Evolutionary conservation across 202 grass and related monocot genomes (phyloP).

Genomic region (Carex sylvatica): DNA sequence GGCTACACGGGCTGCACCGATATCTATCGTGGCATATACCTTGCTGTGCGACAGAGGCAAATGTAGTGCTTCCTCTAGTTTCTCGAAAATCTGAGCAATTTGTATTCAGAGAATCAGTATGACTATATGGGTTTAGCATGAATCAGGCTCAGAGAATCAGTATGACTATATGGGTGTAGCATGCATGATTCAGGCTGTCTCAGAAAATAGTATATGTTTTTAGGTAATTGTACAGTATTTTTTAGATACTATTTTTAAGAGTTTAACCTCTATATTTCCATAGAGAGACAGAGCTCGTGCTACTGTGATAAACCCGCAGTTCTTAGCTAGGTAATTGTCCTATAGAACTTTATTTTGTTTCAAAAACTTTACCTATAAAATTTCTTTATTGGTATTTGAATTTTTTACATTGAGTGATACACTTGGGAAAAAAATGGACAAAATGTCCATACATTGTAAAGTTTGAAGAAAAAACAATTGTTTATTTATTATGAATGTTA

Average conservation of each 20-base stretch:
- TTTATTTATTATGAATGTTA: no score
- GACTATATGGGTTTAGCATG: not conserved
- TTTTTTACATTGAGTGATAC: not conserved
- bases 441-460: not conserved
- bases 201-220: not conserved
- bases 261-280: no score
- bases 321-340: not conserved
- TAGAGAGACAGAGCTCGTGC: no score
- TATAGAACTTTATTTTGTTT: not conserved
- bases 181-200: not conserved
- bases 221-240: no score
- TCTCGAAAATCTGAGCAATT: constrained; percentile 42
- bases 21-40: constrained; percentile 60
- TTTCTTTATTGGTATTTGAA: not conserved
- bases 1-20: constrained; percentile 58
- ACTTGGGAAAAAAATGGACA: not conserved
- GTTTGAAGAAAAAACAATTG: no score
- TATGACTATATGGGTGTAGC: not conserved
- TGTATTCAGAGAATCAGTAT: not conserved
- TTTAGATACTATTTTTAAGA: no score
- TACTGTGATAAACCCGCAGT: no score
- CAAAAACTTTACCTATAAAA: not conserved
- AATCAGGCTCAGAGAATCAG: not conserved
- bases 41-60: constrained; percentile 41
- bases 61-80: constrained; percentile 40